Percentiles rank a stretch among this genome's conserved stretches.
Evolutionary conservation across 192 early-diverging fungal genomes (phyloP).

Genomic region (Linnemannia zychae): DNA sequence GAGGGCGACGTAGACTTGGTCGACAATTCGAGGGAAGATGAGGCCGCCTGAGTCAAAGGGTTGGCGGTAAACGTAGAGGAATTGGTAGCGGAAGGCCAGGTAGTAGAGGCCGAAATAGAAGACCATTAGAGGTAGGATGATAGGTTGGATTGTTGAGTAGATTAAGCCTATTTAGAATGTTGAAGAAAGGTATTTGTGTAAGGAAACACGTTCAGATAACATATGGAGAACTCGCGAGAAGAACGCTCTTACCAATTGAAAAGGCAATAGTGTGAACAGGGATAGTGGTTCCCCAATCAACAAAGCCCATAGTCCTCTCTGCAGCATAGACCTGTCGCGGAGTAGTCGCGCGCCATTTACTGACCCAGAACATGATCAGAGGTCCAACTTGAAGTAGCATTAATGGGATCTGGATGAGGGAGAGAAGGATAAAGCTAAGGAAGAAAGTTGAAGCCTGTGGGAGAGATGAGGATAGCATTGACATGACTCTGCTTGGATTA

Average conservation of each 20-base stretch:
- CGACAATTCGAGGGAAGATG: slow-evolving; percentile 69
- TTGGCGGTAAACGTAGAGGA: slow-evolving; percentile 80
- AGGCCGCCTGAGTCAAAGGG: slow-evolving; percentile 70
- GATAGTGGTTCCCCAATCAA: slow-evolving; percentile 70
- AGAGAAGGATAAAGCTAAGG: slow-evolving; percentile 83
- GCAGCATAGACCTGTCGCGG: slow-evolving; percentile 70
- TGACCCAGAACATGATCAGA: slow-evolving; percentile 69
- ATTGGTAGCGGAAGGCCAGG: slow-evolving; percentile 83
- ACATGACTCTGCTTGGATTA: slow-evolving; percentile 63
- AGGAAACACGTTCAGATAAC: not conserved
- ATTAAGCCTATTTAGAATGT: slow-evolving; percentile 68
- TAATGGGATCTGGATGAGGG: slow-evolving; percentile 71
- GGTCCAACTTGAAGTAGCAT: slow-evolving; percentile 76
- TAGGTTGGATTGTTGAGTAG: slow-evolving; percentile 81
- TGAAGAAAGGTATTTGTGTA: not conserved
- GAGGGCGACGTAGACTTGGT: slow-evolving; percentile 73
- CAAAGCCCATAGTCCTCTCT: slow-evolving; percentile 56
- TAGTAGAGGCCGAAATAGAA: slow-evolving; percentile 80
- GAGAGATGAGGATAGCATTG: slow-evolving; percentile 68
- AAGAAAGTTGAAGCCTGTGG: slow-evolving; percentile 85
- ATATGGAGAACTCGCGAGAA: not conserved
- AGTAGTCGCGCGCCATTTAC: slow-evolving; percentile 67
- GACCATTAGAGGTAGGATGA: slow-evolving; percentile 78
- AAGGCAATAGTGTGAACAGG: slow-evolving; percentile 78
- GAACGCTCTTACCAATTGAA: slow-evolving; percentile 23